Conservation (phyloP, 106 monocot genomes). For the Iris macrosiphon region DNA sequence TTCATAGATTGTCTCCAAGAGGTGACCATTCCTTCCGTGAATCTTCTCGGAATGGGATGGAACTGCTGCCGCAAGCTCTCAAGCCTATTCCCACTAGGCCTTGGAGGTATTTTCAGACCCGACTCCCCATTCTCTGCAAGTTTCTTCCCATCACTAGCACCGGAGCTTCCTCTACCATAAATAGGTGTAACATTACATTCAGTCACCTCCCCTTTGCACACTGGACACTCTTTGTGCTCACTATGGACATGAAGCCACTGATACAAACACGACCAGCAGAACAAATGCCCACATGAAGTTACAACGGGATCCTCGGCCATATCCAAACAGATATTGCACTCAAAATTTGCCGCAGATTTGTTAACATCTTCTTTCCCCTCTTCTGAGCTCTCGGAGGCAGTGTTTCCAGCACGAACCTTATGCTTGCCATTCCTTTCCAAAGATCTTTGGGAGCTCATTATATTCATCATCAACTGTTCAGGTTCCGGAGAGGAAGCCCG, state of each 20-base stretch:
- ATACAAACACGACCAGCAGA: constrained; percentile 89
- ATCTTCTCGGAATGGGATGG: neutral
- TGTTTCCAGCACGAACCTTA: constrained; percentile 19
- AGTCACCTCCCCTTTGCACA: constrained; percentile 83
- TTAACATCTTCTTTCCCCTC: constrained; percentile 26
- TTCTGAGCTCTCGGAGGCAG: constrained; percentile 20
- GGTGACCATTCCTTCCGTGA: neutral
- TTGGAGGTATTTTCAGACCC: constrained; percentile 47
- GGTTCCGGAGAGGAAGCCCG: constrained; percentile 2
- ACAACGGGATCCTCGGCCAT: constrained; percentile 75
- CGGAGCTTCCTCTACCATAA: constrained; percentile 50
- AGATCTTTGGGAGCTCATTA: constrained; percentile 15
- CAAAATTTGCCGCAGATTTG: constrained; percentile 35
- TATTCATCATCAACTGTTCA: constrained; percentile 10
- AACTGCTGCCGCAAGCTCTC: constrained; percentile 76
- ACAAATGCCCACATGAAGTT: constrained; percentile 83
- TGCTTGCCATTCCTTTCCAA: constrained; percentile 40
- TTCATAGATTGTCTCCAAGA: neutral
- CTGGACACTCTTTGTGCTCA: constrained; percentile 73
- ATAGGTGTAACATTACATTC: constrained; percentile 66
- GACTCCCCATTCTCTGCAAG: constrained; percentile 10
- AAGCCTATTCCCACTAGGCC: constrained; percentile 49
- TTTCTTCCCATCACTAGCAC: constrained; percentile 11
- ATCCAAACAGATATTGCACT: constrained; percentile 85
- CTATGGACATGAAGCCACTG: constrained; percentile 76